Evolutionary conservation across 495 filamentous ascomycete species (phyloP).

Genomic region (Sporormia fimetaria): DNA sequence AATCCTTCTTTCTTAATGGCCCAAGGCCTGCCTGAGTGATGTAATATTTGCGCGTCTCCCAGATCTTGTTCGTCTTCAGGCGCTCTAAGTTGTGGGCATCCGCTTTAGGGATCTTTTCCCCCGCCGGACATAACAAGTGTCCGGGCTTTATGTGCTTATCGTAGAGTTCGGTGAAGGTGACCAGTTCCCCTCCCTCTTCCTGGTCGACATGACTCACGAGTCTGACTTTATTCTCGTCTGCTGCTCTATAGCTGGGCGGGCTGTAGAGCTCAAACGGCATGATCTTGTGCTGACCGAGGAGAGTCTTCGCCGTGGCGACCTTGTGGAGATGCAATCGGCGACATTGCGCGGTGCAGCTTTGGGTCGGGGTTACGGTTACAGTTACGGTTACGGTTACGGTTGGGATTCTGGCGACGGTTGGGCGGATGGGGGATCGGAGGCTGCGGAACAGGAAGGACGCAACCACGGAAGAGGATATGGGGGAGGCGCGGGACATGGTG

Average conservation of each 20-base stretch:
- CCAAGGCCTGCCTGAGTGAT: no score
- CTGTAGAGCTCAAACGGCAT: constrained; percentile 5
- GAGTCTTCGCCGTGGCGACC: not conserved
- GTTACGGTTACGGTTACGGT: not conserved
- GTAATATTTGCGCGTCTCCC: not conserved
- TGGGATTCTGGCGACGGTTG: not conserved
- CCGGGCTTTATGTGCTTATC: constrained; percentile 2
- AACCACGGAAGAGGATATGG: no score
- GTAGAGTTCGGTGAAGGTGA: constrained; percentile 1
- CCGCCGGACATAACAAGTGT: not conserved
- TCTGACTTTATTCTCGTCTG: constrained; percentile 4
- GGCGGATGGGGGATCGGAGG: not conserved
- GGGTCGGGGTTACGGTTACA: not conserved
- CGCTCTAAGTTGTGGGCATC: not conserved
- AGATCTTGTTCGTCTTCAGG: constrained; percentile 2
- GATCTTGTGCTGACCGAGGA: constrained; percentile 8
- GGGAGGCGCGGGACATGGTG: no score
- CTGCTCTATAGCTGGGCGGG: not conserved
- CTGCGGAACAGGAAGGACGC: no score
- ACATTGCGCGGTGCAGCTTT: constrained; percentile 1
- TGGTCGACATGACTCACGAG: no score
- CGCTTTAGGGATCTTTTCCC: not conserved
- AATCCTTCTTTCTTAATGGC: no score
- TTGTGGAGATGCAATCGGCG: constrained; percentile 12
- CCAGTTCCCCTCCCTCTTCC: not conserved